These are phyloP conservation scores for Hypoxylon sp. DNA, from an alignment of 2,329 filamentous ascomycete species.

Conservation along the genomic window DNA sequence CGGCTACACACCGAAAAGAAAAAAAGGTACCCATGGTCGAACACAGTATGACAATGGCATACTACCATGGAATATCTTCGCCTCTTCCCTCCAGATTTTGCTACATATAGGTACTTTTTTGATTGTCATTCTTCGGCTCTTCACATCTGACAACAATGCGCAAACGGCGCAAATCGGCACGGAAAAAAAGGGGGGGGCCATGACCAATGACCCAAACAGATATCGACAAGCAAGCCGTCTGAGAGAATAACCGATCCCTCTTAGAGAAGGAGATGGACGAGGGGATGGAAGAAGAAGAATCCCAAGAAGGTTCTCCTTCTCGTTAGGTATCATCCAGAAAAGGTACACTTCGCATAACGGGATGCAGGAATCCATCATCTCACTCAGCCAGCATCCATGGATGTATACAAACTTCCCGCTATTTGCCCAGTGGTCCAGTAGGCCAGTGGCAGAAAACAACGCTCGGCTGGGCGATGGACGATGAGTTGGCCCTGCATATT, in stretches of 20 bases:
- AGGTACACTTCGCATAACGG: slow-evolving; percentile 34
- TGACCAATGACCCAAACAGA: slow-evolving; percentile 42
- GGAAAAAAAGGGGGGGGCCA: slow-evolving; percentile 17
- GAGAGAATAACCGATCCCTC: slow-evolving; percentile 25
- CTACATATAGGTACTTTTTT: slow-evolving; percentile 7
- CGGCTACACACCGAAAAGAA: slow-evolving; percentile 39
- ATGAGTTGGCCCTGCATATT: slow-evolving; percentile 50
- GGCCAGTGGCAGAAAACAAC: slow-evolving; percentile 19
- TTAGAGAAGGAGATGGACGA: slow-evolving; percentile 13
- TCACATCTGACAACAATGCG: slow-evolving; percentile 43
- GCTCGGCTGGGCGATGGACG: slow-evolving; percentile 31
- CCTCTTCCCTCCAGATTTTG: slow-evolving; percentile 16
- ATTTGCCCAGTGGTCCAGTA: slow-evolving; percentile 23
- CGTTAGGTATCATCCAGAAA: slow-evolving; percentile 36
- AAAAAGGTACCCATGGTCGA: slow-evolving; percentile 13
- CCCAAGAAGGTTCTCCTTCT: slow-evolving; percentile 14
- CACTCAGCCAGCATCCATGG: slow-evolving; percentile 35
- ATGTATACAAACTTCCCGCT: slow-evolving; percentile 31
- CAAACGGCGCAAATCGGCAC: slow-evolving; percentile 36
- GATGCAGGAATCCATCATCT: slow-evolving; percentile 44
- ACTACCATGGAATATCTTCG: slow-evolving; percentile 12
- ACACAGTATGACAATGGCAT: slow-evolving; percentile 37
- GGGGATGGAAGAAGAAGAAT: slow-evolving; percentile 17
- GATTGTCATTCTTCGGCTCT: slow-evolving; percentile 40
- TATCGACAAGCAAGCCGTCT: slow-evolving; percentile 39